These are phyloP conservation scores for Typha latifolia DNA, from an alignment of 176 grass and related monocot genomes.

Conservation along the genomic window DNA sequence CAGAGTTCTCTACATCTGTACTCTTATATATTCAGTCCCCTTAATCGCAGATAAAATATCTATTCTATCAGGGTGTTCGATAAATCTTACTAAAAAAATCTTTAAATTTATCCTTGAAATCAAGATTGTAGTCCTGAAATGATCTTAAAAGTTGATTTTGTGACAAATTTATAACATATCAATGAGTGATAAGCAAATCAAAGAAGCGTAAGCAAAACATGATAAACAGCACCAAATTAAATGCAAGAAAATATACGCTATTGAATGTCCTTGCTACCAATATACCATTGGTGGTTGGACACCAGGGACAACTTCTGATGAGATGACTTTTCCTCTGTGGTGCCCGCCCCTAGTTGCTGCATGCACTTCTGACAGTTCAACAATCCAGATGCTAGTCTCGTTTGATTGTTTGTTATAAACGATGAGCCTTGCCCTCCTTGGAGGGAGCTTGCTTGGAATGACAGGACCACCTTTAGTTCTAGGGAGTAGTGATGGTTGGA, in stretches of 20 bases:
- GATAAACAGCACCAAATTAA: not conserved
- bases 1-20: too few relatives aligned
- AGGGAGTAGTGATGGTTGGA: slow-evolving; percentile 90
- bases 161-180: too few relatives aligned
- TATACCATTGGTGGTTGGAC: slow-evolving; percentile 97
- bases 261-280: not conserved
- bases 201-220: too few relatives aligned
- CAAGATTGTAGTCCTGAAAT: too few relatives aligned
- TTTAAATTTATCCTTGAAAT: too few relatives aligned
- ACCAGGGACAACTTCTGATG: slow-evolving; percentile 73
- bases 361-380: slow-evolving; percentile 94
- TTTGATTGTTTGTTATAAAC: slow-evolving; percentile 95
- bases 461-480: slow-evolving; percentile 85
- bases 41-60: too few relatives aligned
- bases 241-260: not conserved
- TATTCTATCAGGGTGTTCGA: too few relatives aligned
- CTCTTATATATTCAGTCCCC: too few relatives aligned
- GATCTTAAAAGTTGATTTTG: too few relatives aligned
- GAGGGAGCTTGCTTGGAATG: slow-evolving; percentile 84
- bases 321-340: slow-evolving; percentile 91
- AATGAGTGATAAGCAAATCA: too few relatives aligned
- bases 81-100: too few relatives aligned
- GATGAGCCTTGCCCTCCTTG: slow-evolving; percentile 75
- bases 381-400: slow-evolving; percentile 92
- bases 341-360: slow-evolving; percentile 95